phyloP scores from a whole-genome alignment of 1,139 yeast genomes.

The Suhomyces anneliseae region DNA sequence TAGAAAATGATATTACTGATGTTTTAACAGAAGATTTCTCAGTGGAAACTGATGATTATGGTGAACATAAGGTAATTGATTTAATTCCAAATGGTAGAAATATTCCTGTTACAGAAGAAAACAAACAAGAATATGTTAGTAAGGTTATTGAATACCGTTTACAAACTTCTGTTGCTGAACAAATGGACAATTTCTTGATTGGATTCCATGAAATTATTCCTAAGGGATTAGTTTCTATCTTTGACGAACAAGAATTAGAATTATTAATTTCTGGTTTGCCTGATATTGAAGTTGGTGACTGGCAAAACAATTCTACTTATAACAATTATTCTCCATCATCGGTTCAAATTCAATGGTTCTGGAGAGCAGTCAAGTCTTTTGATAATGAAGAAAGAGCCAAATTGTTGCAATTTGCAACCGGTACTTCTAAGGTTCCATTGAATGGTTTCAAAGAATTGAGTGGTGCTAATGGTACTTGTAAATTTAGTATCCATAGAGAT shows the following conservation, averaged over 20 bases:
- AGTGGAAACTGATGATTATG: conserved; percentile 92
- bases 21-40: conserved; percentile 95
- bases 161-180: conserved; percentile 81
- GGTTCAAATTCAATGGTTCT: conserved; percentile 92
- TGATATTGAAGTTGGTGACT: conserved; percentile 91
- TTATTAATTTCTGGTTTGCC: conserved; percentile 92
- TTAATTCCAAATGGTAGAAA: conserved; percentile 80
- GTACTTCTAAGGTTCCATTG: conserved; percentile 94
- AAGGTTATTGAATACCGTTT: conserved; percentile 84
- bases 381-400: conserved; percentile 94
- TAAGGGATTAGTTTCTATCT: conserved; percentile 79
- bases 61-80: conserved; percentile 79
- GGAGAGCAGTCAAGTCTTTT: conserved; percentile 96
- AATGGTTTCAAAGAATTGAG: conserved; percentile 90
- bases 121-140: conserved; percentile 86
- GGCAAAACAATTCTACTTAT: conserved; percentile 86
- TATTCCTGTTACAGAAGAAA: conserved; percentile 84
- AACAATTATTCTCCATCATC: conserved; percentile 83
- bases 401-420: conserved; percentile 92
- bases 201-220: conserved; percentile 94
- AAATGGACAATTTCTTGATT: conserved; percentile 77
- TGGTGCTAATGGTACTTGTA: conserved; percentile 85
- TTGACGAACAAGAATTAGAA: conserved; percentile 95
- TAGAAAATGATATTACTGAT: conserved; percentile 95
- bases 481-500: conserved; percentile 88